Base-by-base conservation (phyloP, 2,329 filamentous ascomycete genomes). In the Pyrenophora seminiperda region DNA sequence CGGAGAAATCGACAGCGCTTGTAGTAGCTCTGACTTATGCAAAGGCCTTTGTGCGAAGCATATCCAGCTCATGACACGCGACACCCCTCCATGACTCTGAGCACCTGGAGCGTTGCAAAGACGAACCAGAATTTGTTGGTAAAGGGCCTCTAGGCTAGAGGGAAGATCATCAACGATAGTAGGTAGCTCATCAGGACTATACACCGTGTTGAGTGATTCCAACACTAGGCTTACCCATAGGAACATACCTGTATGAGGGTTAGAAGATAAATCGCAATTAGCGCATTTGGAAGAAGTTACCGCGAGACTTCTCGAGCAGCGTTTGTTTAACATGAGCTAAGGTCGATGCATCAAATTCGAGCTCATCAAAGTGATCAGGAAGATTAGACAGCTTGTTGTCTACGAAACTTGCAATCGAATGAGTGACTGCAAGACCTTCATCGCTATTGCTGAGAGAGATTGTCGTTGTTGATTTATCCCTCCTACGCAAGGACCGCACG, bases 31-130 rank as follows among this genome's bases (percentile, higher is more conserved):
- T 11, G 24, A 30, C 15, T 40, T 56, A 4, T 53, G 43, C 14
- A 59, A 42, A 3, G 56, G 56, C 41, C 54, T 49, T 14, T 27
- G 43, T 5, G 50, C 40, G 31, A 47, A 47, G 39, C 47, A 54
- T 56, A 58, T 31, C 57, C 58, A 55, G 46, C 56, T 41, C 41
- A 59, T 31, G 53, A 51, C 54, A 54, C 58, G 5, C 15, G 48
- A 32, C 13, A 36, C 37, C 10, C 45, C 47, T 34, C 33, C 41
- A 9, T 54, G 36, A 11, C 17, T 49, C 3, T 41, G 30, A 10
- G 50, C 19, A 15, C 41, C 51, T 14, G 17, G 43, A n/a, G 19
- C n/a, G 20, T 19, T 46, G 32, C 31, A 52, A 7, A 54, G 18
- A 20, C 44, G 50, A 15, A 15, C 24, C 7, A 54, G 38, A 24